phyloP scores from a whole-genome alignment of 495 filamentous ascomycete species.

The Neurospora sp. region DNA sequence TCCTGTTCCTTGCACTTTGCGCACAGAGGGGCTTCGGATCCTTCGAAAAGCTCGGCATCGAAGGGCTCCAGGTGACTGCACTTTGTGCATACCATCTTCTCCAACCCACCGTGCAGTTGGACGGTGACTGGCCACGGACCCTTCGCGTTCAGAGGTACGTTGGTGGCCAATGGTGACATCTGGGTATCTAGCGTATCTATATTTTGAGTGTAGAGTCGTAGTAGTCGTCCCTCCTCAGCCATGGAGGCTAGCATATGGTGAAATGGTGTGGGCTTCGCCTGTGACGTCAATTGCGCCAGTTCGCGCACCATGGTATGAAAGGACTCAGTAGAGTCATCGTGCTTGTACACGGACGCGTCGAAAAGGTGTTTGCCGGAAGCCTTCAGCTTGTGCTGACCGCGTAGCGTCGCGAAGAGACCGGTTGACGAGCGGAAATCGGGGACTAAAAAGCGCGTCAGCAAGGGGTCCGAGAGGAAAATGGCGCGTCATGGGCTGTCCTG shows the following conservation, averaged over 20 bases:
- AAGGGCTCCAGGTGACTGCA: conserved; percentile 71
- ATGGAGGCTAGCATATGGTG: conserved; percentile 89
- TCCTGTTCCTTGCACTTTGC: conserved; percentile 65
- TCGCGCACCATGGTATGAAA: conserved; percentile 96
- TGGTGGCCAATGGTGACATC: conserved; percentile 68
- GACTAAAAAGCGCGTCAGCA: conserved; percentile 45
- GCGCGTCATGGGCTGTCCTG: neutral
- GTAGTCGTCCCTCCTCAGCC: conserved; percentile 77
- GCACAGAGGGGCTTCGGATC: conserved; percentile 77
- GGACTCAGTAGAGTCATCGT: conserved; percentile 71
- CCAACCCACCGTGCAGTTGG: conserved; percentile 87
- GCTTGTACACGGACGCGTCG: conserved; percentile 92
- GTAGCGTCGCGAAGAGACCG: conserved; percentile 76
- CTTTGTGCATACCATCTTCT: conserved; percentile 93
- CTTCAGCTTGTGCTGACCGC: conserved; percentile 80
- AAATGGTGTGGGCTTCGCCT: conserved; percentile 76
- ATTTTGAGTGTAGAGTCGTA: conserved; percentile 91
- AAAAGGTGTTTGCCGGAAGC: conserved; percentile 92
- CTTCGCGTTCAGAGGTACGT: conserved; percentile 58
- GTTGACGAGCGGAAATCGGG: conserved; percentile 90
- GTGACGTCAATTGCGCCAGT: conserved; percentile 62
- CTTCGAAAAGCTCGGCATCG: conserved; percentile 68
- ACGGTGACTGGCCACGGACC: conserved; percentile 89
- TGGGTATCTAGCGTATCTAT: conserved; percentile 90
- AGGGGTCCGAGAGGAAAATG: neutral